Percentiles rank a stretch among this genome's conserved stretches.
Conservation (phyloP, 2,329 filamentous ascomycete species). For the Zopfia rhizophila region DNA sequence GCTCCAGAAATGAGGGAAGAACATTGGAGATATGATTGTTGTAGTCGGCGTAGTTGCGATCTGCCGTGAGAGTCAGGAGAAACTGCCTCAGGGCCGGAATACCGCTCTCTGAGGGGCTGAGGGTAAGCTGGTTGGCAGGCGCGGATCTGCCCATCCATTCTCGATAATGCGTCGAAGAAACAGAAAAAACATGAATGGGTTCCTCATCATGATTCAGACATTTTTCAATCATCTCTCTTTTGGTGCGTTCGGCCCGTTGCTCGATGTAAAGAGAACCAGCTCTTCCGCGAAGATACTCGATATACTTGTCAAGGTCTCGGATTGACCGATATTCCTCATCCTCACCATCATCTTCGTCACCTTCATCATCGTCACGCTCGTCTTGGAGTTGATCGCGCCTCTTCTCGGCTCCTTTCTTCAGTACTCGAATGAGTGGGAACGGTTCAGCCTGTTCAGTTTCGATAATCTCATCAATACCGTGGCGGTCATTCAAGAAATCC, state of each 20-base stretch:
- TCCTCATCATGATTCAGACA: constrained; percentile 8
- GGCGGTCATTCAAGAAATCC: too few relatives aligned
- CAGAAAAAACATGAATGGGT: constrained; percentile 19
- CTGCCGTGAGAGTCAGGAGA: constrained; percentile 7
- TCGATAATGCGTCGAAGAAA: constrained; percentile 10
- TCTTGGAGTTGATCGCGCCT: too few relatives aligned
- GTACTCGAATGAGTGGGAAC: too few relatives aligned
- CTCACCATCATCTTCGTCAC: constrained; percentile 1
- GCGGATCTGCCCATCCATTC: constrained; percentile 19
- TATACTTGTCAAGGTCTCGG: background rate
- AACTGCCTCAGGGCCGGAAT: constrained; percentile 18
- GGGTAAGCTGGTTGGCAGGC: too few relatives aligned
- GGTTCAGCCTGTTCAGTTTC: too few relatives aligned
- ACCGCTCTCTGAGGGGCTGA: constrained; percentile 16
- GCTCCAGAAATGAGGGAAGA: constrained; percentile 3
- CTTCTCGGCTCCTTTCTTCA: too few relatives aligned
- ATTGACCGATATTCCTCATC: too few relatives aligned
- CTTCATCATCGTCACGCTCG: constrained; percentile 1
- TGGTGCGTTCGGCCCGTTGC: constrained; percentile 8
- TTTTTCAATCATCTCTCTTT: constrained; percentile 11
- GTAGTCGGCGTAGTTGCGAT: constrained; percentile 13
- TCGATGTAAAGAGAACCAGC: constrained; percentile 11
- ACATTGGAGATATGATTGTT: constrained; percentile 2
- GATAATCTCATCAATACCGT: too few relatives aligned
- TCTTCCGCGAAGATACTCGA: constrained; percentile 6